Evolutionary conservation across 148 eudicot species (phyloP), one percentile per base, ranked within the genome.

Genomic region (Rhododendron henanense): DNA sequence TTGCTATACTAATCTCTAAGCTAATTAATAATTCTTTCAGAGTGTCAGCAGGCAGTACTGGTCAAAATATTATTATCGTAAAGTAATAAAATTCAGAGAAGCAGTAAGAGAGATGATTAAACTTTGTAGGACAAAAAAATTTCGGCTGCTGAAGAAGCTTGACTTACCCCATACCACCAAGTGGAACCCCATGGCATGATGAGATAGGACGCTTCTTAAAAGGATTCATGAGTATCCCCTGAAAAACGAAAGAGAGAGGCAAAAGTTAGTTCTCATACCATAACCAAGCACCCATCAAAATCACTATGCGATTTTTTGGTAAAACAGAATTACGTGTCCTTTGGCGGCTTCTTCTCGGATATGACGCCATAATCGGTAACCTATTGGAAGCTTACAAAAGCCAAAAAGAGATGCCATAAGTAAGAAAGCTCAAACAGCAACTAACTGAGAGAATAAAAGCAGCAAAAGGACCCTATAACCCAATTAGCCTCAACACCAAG

Each of bases 141-240:
- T 63, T 63, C 10, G 1, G 39, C 57, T 48, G 57, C 51, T 77
- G 84, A 79, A 85, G 85, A 44, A 63, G 3, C 81, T 84, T 47
- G 51, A 88, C 90, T 86, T 92, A 96, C 99, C 99, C 99, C 37
- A 97, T 93, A 79, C 99, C 99, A 88, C 99, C 98, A 65, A 97
- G 84, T 83, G 99, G 99, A 86, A 93, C 93, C 51, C 98, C 99
- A 84, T 94, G 97, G 83, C 93, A 94, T 79, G 98, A 92, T 85
- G 98, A 86, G 86, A 91, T 79, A 53, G 21, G 33, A 16, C 95
- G 94, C 87, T 86, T 94, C 79, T 65, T 41, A 83, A 97, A 97
- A 84, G 99, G 99, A 92, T 95, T 88, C 44, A 95, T 86, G 83
- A 92, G 87, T 86, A 86, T 88, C 41, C 88, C 94, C 99, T 97